Evolutionary conservation across 768 basidiomycete genomes (phyloP).

Genomic region (Collybia sordida): DNA sequence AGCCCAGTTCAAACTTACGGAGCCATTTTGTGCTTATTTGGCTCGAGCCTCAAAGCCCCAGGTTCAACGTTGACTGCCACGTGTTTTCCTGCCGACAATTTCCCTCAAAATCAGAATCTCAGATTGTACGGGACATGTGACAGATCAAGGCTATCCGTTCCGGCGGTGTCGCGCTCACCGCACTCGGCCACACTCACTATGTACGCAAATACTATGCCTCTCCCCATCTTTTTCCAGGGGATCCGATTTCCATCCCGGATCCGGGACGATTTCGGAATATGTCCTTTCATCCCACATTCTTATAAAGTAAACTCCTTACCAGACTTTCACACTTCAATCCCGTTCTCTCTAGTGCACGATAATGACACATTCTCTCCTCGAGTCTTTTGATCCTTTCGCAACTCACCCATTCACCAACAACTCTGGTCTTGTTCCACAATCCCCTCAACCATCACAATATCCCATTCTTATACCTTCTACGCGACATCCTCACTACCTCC

Average conservation of each 20-base stretch:
- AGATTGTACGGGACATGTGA: slow-evolving; percentile 13
- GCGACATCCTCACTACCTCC: slow-evolving; percentile 16
- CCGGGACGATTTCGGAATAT: slow-evolving; percentile 14
- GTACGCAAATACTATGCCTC: background rate
- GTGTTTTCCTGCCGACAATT: slow-evolving; percentile 14
- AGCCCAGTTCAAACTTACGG: too few species aligned
- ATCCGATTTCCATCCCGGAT: slow-evolving; percentile 4
- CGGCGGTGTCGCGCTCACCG: background rate
- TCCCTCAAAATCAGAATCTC: slow-evolving; percentile 6
- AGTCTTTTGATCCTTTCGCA: slow-evolving; percentile 58
- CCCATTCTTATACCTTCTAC: slow-evolving; percentile 38
- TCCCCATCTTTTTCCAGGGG: background rate
- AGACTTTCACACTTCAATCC: slow-evolving; percentile 3
- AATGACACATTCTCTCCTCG: slow-evolving; percentile 35
- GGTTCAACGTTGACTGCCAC: slow-evolving; percentile 1
- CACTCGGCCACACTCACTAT: too few species aligned
- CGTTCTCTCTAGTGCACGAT: slow-evolving; percentile 2
- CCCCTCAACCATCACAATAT: slow-evolving; percentile 49
- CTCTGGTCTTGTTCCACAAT: slow-evolving; percentile 36
- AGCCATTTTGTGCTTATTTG: background rate
- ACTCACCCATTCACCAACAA: slow-evolving; percentile 58
- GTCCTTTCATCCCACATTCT: slow-evolving; percentile 4
- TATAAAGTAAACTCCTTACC: slow-evolving; percentile 1
- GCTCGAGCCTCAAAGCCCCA: too few species aligned
- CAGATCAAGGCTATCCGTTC: slow-evolving; percentile 4